phyloP scores from a whole-genome alignment of 495 filamentous ascomycete species.

The Articulospora tetracladia region DNA sequence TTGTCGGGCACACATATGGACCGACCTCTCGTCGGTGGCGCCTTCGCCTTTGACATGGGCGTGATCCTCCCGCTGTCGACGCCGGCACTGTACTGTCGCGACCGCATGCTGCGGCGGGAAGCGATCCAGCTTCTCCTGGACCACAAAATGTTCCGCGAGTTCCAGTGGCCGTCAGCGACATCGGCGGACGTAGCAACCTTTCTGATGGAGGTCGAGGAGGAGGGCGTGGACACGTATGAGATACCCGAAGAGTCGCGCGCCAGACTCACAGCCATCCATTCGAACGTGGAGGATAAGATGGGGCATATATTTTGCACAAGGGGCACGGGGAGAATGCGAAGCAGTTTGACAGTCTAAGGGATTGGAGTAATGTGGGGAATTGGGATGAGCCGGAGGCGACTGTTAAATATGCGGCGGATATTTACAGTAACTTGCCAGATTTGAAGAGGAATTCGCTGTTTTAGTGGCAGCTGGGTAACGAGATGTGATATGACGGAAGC shows the following conservation, averaged over 20 bases:
- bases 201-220: constrained; percentile 10
- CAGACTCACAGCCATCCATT: background rate
- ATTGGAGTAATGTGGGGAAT: background rate
- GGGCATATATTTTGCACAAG: background rate
- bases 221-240: constrained; percentile 1
- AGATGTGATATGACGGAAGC: too few relatives aligned
- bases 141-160: background rate
- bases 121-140: background rate
- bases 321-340: background rate
- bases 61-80: background rate
- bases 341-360: background rate
- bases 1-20: background rate
- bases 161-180: constrained; percentile 1
- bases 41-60: constrained; percentile 1
- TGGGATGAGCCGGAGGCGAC: constrained; percentile 1
- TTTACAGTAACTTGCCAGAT: too few relatives aligned
- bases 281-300: background rate
- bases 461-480: too few relatives aligned
- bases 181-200: background rate
- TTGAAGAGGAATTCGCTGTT: too few relatives aligned
- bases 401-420: too few relatives aligned
- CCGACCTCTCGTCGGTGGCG: background rate
- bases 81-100: constrained; percentile 4
- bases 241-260: constrained; percentile 6
- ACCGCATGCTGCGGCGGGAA: background rate